Conservation (phyloP, 1,139 yeast genomes). For the Suhomyces ambrosiae region DNA sequence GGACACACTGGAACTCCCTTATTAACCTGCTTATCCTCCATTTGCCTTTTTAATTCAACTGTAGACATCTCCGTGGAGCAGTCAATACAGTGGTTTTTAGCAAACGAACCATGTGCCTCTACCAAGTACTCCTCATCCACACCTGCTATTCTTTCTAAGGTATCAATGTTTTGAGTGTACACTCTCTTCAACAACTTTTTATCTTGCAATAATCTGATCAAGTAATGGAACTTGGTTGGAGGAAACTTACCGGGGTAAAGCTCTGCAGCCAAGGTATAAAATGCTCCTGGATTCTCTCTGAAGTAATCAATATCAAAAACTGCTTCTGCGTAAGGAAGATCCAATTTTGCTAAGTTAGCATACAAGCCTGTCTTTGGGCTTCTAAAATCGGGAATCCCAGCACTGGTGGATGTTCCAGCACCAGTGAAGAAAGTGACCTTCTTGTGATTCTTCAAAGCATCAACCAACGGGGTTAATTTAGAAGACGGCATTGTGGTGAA, state of each 20-base stretch:
- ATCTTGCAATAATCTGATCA: slow-evolving; percentile 67
- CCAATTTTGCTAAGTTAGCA: slow-evolving; percentile 70
- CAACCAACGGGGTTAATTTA: slow-evolving; percentile 14
- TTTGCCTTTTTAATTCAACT: slow-evolving; percentile 48
- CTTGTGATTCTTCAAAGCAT: slow-evolving; percentile 17
- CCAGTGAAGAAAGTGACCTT: slow-evolving; percentile 64
- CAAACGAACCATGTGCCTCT: slow-evolving; percentile 96
- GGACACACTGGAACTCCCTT: slow-evolving; percentile 52
- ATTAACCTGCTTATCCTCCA: slow-evolving; percentile 31
- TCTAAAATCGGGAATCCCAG: slow-evolving; percentile 95
- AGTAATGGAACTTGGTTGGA: slow-evolving; percentile 80
- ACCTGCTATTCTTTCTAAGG: slow-evolving; percentile 86
- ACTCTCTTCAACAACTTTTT: slow-evolving; percentile 64
- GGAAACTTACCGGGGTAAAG: slow-evolving; percentile 83
- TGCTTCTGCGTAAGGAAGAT: slow-evolving; percentile 91
- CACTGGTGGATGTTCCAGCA: slow-evolving; percentile 90
- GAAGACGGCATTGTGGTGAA: neutral
- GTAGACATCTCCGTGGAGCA: slow-evolving; percentile 61
- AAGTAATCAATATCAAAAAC: slow-evolving; percentile 90
- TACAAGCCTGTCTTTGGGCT: slow-evolving; percentile 91
- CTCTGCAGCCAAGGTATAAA: slow-evolving; percentile 80
- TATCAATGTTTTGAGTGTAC: slow-evolving; percentile 91
- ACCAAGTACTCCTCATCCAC: slow-evolving; percentile 63
- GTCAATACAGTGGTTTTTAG: slow-evolving; percentile 76
- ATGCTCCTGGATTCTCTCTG: slow-evolving; percentile 73